A percentile compares a stretch with the other conserved stretches of the same genome.
Conservation (phyloP, 1,139 yeast genomes). For the Pichia inconspicua region DNA sequence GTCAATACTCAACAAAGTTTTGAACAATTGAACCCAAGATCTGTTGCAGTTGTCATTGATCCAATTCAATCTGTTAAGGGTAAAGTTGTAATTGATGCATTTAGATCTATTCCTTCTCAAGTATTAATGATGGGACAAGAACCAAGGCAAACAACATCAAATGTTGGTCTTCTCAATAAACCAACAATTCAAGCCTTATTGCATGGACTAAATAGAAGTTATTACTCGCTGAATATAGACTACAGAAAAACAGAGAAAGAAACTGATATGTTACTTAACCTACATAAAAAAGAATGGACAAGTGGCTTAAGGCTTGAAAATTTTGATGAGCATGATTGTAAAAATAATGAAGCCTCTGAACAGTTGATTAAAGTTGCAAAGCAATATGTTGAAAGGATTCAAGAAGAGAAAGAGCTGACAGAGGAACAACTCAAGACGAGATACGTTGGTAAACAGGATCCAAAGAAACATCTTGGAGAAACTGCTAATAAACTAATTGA, state of each 20-base stretch:
- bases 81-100: conserved; percentile 97
- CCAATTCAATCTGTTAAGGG: conserved; percentile 98
- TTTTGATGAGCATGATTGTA: conserved; percentile 70
- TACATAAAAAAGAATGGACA: conserved; percentile 96
- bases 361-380: conserved; percentile 86
- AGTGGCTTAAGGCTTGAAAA: conserved; percentile 77
- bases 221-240: conserved; percentile 90
- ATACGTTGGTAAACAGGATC: conserved; percentile 97
- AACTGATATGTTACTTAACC: conserved; percentile 85
- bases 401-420: conserved; percentile 82
- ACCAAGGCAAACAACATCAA: conserved; percentile 96
- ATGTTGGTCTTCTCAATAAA: conserved; percentile 89
- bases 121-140: conserved; percentile 93
- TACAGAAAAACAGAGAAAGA: conserved; percentile 90
- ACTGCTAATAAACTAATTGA: conserved; percentile 82
- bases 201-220: conserved; percentile 95
- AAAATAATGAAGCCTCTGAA: conserved; percentile 65
- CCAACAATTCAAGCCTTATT: conserved; percentile 97
- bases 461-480: conserved; percentile 91
- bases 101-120: conserved; percentile 84
- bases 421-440: conserved; percentile 90
- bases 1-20: conserved; percentile 96
- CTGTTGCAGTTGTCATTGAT: conserved; percentile 96
- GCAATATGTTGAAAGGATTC: conserved; percentile 82
- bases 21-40: conserved; percentile 88